Evolutionary conservation across 176 grass and related monocot genomes (phyloP).

Genomic region (Ensete glaucum): DNA sequence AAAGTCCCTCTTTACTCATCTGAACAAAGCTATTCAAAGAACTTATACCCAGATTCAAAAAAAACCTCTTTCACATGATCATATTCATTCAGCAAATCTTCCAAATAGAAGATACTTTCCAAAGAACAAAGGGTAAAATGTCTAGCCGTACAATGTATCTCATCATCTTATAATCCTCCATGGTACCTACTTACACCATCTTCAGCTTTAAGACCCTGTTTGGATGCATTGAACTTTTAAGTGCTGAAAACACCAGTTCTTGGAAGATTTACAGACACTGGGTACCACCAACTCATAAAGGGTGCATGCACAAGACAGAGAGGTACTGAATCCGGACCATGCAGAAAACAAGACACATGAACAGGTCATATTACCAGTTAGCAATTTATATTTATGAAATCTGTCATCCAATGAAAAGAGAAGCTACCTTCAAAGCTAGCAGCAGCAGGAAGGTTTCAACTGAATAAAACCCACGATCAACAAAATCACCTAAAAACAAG

Average conservation of each 20-base stretch:
- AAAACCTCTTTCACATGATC: background rate
- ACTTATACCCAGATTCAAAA: background rate
- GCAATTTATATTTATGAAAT: too few species aligned
- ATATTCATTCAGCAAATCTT: background rate
- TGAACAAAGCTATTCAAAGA: background rate
- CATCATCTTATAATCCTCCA: background rate
- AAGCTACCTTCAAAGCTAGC: constrained; percentile 67
- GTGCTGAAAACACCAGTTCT: too few species aligned
- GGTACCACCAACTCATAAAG: too few species aligned
- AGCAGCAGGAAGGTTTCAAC: constrained; percentile 98
- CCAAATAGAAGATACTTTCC: background rate
- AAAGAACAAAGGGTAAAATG: background rate
- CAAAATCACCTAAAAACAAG: constrained; percentile 96
- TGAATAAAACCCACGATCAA: constrained; percentile 97
- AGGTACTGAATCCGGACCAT: too few species aligned
- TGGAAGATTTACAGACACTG: too few species aligned
- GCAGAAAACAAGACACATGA: too few species aligned
- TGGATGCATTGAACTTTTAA: background rate
- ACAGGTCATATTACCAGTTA: too few species aligned
- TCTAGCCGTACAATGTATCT: background rate
- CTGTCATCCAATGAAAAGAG: background rate
- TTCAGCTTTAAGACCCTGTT: background rate
- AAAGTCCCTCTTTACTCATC: background rate
- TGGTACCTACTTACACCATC: too few species aligned
- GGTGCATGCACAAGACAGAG: too few species aligned